Base-by-base conservation (phyloP, 371 early-diverging fungal species). In the Mortierella sp. region DNA sequence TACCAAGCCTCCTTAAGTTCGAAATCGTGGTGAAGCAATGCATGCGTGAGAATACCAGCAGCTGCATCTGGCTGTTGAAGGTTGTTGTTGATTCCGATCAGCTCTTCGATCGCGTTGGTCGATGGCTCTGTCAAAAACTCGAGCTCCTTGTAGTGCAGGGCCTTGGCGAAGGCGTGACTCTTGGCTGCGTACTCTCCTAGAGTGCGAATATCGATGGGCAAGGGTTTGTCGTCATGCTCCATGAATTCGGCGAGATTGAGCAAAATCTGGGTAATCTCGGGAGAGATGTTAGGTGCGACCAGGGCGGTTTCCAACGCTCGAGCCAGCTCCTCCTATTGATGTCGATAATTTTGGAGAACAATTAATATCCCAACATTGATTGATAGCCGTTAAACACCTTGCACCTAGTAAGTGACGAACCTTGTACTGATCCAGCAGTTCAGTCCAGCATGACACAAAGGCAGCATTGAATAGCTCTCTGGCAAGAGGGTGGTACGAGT, bases 51-150 rank as follows among this genome's bases (percentile, higher is more conserved):
- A 77, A 99, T 96, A 77, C 99, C 99, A 54, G 97, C 94, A 3
- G 99, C 99, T 3, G 99, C 97, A 89, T 99, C 99, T 13, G 98
- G 97, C 80, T 97, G 97, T 84, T 99, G 98, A 6, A 99, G 91
- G 54, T 96, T 92, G 89, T 97, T 98, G 89, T 99, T 99, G 84
- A 99, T 96, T 48, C 95, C 94, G 87, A 99, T 99, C 42, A 99
- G 92, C 83, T 94, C 93, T 84, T 98, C 98, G 57, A 99, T 97
- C 0, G 97, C 96, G 52, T 94, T 94, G 47, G 98, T 94, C 0
- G 94, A 91, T 34, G 97, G 96, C 58, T 97, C 96, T 7, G 94
- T 90, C 50, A 96, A 91, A 90, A 98, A 99, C 89, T 99, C 98
- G 21, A 97, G 93, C 89, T 99, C 99, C 81, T 98, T 98, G 91